Evolutionary conservation across 495 filamentous ascomycete species (phyloP).

Genomic region (Parathielavia appendiculata): DNA sequence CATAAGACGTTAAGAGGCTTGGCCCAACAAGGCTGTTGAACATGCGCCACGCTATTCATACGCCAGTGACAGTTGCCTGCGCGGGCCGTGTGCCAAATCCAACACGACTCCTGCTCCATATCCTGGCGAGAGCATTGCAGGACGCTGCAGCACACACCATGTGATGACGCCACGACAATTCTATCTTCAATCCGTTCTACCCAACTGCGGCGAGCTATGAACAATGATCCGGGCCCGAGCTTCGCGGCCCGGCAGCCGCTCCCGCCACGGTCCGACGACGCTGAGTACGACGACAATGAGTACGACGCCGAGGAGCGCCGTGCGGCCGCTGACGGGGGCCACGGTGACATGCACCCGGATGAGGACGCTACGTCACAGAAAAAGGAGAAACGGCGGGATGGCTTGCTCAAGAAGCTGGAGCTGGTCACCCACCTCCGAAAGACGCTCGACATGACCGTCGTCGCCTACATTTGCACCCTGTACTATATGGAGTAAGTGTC

Average conservation of each 20-base stretch:
- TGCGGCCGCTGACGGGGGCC: background rate
- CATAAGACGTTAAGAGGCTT: background rate
- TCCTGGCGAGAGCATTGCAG: background rate
- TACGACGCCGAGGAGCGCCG: slow-evolving; percentile 16
- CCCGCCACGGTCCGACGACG: slow-evolving; percentile 28
- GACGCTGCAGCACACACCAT: slow-evolving; percentile 7
- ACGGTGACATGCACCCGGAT: slow-evolving; percentile 8
- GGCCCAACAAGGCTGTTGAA: background rate
- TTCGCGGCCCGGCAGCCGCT: slow-evolving; percentile 43
- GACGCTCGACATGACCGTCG: slow-evolving; percentile 74
- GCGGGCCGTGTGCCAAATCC: background rate
- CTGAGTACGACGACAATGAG: slow-evolving; percentile 29
- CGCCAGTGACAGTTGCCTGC: background rate
- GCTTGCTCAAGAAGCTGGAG: slow-evolving; percentile 52
- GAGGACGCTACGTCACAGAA: background rate
- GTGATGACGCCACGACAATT: slow-evolving; percentile 1
- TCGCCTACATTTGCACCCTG: slow-evolving; percentile 70
- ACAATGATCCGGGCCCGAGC: slow-evolving; percentile 59
- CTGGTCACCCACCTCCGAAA: slow-evolving; percentile 66
- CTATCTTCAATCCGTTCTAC: background rate
- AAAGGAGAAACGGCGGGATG: slow-evolving; percentile 32
- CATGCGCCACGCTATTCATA: background rate
- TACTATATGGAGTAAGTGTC: slow-evolving; percentile 84
- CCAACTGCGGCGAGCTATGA: slow-evolving; percentile 52
- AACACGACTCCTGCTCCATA: background rate